Percentiles rank a stretch among this genome's conserved stretches.
phyloP scores from a whole-genome alignment of 371 early-diverging fungal genomes.

The Blakeslea trispora region DNA sequence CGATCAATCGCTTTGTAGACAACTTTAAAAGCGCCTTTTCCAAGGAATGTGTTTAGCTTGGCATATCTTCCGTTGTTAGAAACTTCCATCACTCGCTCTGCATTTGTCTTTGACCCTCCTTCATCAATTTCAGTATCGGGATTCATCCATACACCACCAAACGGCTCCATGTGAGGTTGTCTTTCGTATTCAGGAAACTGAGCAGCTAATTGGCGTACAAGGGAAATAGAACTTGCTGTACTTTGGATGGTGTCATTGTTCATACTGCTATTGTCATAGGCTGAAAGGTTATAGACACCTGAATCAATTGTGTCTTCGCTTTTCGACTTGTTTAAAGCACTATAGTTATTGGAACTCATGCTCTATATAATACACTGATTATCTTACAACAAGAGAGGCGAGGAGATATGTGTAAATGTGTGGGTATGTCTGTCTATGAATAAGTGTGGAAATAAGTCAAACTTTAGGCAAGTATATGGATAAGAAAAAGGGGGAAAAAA shows the following conservation, averaged over 20 bases:
- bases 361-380: background rate
- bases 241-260: conserved; percentile 18
- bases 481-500: no score
- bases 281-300: conserved; percentile 27
- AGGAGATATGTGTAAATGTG: no score
- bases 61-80: conserved; percentile 76
- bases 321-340: conserved; percentile 13
- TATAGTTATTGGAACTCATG: background rate
- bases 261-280: background rate
- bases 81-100: conserved; percentile 57
- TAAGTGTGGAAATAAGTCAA: no score
- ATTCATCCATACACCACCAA: conserved; percentile 41
- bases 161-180: conserved; percentile 37
- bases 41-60: conserved; percentile 66
- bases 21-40: conserved; percentile 86
- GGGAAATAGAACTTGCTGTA: conserved; percentile 41
- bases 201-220: conserved; percentile 39
- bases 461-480: no score
- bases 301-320: conserved; percentile 31
- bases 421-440: no score
- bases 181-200: conserved; percentile 39
- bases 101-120: conserved; percentile 29
- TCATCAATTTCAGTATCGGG: conserved; percentile 38
- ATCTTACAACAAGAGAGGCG: no score
- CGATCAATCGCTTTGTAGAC: conserved; percentile 89